A percentile compares a stretch with the other conserved stretches of the same genome.
Evolutionary conservation across 2,329 filamentous ascomycete genomes (phyloP).

Genomic region (Apiospora pterosperma): DNA sequence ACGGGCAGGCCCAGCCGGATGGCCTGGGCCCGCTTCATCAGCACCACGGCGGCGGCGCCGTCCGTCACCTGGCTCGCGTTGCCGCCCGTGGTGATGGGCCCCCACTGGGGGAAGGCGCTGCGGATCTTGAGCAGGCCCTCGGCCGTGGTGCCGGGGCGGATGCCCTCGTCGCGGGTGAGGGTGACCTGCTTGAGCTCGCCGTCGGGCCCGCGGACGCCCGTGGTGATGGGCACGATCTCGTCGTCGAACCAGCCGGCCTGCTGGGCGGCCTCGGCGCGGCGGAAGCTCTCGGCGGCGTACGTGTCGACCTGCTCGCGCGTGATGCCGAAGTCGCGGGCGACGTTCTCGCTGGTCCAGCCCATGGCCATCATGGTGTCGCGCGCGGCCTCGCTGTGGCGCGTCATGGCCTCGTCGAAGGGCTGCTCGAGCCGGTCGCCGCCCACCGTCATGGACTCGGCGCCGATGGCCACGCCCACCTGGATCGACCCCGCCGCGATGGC

Average conservation of each 20-base stretch:
- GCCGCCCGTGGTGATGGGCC: conserved; percentile 81
- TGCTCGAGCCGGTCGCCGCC: conserved; percentile 67
- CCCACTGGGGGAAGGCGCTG: conserved; percentile 86
- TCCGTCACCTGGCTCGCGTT: conserved; percentile 96
- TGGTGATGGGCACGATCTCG: conserved; percentile 87
- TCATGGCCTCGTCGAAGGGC: conserved; percentile 75
- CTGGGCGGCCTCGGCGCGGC: conserved; percentile 83
- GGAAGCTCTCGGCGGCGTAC: conserved; percentile 84
- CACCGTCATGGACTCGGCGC: conserved; percentile 83
- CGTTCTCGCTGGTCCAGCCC: conserved; percentile 98
- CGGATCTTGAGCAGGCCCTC: conserved; percentile 82
- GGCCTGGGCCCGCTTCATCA: conserved; percentile 94
- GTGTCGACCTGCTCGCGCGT: conserved; percentile 75
- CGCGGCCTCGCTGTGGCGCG: conserved; percentile 69
- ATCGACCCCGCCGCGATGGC: conserved; percentile 79
- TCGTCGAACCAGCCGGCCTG: conserved; percentile 89
- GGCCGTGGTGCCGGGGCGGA: conserved; percentile 83
- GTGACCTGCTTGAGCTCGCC: conserved; percentile 76
- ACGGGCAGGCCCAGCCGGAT: conserved; percentile 86
- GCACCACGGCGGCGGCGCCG: conserved; percentile 80
- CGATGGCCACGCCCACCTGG: conserved; percentile 81
- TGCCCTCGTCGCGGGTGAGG: conserved; percentile 83
- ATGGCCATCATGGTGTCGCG: conserved; percentile 89
- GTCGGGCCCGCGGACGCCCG: conserved; percentile 78
- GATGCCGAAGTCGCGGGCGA: conserved; percentile 86